phyloP scores from a whole-genome alignment of 495 filamentous ascomycete genomes.

The Tuber umbilicatum region DNA sequence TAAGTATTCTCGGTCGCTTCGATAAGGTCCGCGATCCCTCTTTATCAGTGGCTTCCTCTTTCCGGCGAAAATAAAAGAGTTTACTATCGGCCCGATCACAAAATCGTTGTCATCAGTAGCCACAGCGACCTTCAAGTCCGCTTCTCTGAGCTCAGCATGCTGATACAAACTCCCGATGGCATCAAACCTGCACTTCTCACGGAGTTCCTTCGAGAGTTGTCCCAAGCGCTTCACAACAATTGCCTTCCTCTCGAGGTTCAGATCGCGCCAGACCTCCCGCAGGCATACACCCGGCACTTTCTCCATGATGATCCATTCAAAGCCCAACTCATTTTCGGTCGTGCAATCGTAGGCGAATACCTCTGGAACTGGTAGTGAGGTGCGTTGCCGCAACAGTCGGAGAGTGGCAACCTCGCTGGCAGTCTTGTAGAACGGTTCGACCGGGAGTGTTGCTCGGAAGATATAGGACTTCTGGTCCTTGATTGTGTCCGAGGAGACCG shows the following conservation, averaged over 20 bases:
- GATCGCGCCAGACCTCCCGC: slow-evolving; percentile 44
- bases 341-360: too few species aligned
- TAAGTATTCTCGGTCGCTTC: slow-evolving; percentile 39
- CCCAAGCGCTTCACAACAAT: slow-evolving; percentile 45
- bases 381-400: slow-evolving; percentile 45
- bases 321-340: too few species aligned
- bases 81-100: too few species aligned
- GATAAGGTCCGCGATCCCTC: too few species aligned
- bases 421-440: slow-evolving; percentile 50
- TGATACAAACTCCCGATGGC: slow-evolving; percentile 45
- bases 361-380: too few species aligned
- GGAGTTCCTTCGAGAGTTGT: slow-evolving; percentile 41
- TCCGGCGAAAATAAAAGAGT: too few species aligned
- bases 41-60: too few species aligned
- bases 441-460: too few species aligned
- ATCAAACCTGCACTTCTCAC: slow-evolving; percentile 37
- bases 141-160: slow-evolving; percentile 4
- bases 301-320: too few species aligned
- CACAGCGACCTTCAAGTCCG: background rate
- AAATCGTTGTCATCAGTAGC: slow-evolving; percentile 18
- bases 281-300: slow-evolving; percentile 46
- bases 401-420: slow-evolving; percentile 55
- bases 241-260: slow-evolving; percentile 44
- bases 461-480: too few species aligned
- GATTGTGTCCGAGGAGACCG: too few species aligned